Percentiles rank a stretch among this genome's conserved stretches.
These are phyloP conservation scores for Conringia planisiliqua DNA, from an alignment of 345 rosid genomes.

Conservation along the genomic window DNA sequence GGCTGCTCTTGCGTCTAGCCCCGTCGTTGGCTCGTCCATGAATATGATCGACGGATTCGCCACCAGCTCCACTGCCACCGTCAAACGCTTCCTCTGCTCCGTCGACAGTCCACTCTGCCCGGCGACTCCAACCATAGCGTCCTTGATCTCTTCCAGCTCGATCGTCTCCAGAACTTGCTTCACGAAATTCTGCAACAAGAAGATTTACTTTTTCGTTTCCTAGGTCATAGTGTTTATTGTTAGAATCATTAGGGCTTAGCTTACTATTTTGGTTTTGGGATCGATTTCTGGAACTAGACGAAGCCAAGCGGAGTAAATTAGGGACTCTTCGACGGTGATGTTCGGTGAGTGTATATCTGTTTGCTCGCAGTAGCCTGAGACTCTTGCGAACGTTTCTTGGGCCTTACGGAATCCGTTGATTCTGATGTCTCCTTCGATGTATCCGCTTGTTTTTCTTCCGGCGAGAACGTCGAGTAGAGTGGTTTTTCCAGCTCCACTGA, in stretches of 20 bases:
- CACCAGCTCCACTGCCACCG: constrained; percentile 77
- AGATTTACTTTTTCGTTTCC: neutral
- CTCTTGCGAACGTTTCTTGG: constrained; percentile 76
- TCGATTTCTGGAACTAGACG: constrained; percentile 62
- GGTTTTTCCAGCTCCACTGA: constrained; percentile 89
- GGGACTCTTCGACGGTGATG: constrained; percentile 66
- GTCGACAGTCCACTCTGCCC: constrained; percentile 66
- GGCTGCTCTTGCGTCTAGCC: constrained; percentile 87
- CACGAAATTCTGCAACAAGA: constrained; percentile 51
- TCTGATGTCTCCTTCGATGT: constrained; percentile 66
- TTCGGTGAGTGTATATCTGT: constrained; percentile 75
- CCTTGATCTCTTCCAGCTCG: constrained; percentile 68
- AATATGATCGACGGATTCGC: constrained; percentile 79
- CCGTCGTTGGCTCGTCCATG: constrained; percentile 91
- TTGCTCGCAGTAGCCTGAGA: constrained; percentile 86
- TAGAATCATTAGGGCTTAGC: constrained; percentile 23
- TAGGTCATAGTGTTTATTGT: constrained; percentile 6
- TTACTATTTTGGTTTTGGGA: constrained; percentile 52
- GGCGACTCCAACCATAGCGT: constrained; percentile 60
- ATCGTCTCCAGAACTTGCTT: constrained; percentile 68
- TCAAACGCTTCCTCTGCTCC: constrained; percentile 76
- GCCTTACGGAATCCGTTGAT: constrained; percentile 65
- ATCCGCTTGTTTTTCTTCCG: constrained; percentile 81
- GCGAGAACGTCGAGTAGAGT: constrained; percentile 82
- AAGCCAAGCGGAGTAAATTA: constrained; percentile 75